Evolutionary conservation across 164 flowering plant genomes (phyloP), one percentile per base, ranked within the genome.

Genomic region (Liriodendron chinense): DNA sequence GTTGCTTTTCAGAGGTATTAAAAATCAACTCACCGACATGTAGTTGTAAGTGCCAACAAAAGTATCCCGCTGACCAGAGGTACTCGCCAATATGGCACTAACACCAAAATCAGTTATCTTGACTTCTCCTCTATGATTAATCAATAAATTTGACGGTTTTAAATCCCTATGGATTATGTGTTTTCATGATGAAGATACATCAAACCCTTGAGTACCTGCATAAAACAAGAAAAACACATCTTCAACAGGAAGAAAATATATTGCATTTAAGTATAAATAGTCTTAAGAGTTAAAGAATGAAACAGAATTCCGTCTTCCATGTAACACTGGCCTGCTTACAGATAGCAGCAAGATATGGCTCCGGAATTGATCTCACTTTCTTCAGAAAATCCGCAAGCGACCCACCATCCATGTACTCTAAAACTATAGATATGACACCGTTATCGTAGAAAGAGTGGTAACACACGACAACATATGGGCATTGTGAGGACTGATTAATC

Each of bases 351-450:
- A 96, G 97, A 85, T 90, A 87, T 23, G 85, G 83, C 79, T 96
- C 99, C 25, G 94, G 97, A 78, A 96, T 92, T 21, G 86, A 69
- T 82, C 81, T 83, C 23, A 92, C 98, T 62, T 84, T 88, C 84
- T 79, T 90, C 68, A 96, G 78, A 79, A 94, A 85, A 89, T 96
- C 98, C 68, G 89, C 85, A 20, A 96, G 87, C 71, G 99, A 96
- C 50, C 99, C 99, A 73, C 99, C 98, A 85, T 96, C 99, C 99
- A 96, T 96, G 82, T 96, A 96, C 88, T 96, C 99, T 80, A 94
- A 80, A 68, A 96, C 83, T 49, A 96, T 89, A 24, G 97, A 96
- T 74, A 96, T 83, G 71, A 87, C 89, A 75, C 97, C 98, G 83
- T 93, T 96, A 22, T 88, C 89, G 80, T 91, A 94, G 80, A 91